These are phyloP conservation scores for Perkinsus chesapeaki DNA, from an alignment of 169 alveolate species.

Conservation along the genomic window DNA sequence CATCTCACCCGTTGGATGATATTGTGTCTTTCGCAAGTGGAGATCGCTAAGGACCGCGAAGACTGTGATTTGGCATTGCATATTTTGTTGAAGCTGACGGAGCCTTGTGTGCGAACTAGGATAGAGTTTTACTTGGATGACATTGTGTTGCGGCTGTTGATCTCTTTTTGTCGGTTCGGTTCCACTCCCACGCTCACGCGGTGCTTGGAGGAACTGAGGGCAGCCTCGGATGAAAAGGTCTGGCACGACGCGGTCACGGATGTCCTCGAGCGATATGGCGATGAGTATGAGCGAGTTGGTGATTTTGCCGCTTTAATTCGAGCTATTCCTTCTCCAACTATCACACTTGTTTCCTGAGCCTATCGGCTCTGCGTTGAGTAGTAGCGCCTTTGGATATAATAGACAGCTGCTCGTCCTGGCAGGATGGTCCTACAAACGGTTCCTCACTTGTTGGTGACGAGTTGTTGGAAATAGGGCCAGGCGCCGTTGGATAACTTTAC, in stretches of 20 bases:
- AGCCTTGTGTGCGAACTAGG: not conserved
- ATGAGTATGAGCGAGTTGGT: not conserved
- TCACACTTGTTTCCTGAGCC: not conserved
- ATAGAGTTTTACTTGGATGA: not conserved
- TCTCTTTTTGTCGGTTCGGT: not conserved
- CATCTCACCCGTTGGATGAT: not conserved
- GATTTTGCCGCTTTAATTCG: not conserved
- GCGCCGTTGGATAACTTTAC: no score
- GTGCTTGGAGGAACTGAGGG: not conserved
- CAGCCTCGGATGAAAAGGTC: not conserved
- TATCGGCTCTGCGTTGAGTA: not conserved
- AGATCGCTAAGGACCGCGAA: not conserved
- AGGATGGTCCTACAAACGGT: no score
- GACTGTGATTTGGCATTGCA: not conserved
- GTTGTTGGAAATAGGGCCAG: no score
- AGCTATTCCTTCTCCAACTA: not conserved
- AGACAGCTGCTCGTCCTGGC: no score
- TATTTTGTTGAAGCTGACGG: not conserved
- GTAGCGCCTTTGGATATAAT: no score
- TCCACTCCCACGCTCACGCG: not conserved
- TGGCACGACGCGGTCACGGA: not conserved
- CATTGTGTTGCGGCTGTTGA: not conserved
- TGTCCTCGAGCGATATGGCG: not conserved
- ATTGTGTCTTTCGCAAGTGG: not conserved
- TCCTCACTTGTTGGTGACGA: no score